Percentiles rank a stretch among this genome's conserved stretches.
phyloP scores from a whole-genome alignment of 768 basidiomycete species.

The Tremella fuciformis region DNA sequence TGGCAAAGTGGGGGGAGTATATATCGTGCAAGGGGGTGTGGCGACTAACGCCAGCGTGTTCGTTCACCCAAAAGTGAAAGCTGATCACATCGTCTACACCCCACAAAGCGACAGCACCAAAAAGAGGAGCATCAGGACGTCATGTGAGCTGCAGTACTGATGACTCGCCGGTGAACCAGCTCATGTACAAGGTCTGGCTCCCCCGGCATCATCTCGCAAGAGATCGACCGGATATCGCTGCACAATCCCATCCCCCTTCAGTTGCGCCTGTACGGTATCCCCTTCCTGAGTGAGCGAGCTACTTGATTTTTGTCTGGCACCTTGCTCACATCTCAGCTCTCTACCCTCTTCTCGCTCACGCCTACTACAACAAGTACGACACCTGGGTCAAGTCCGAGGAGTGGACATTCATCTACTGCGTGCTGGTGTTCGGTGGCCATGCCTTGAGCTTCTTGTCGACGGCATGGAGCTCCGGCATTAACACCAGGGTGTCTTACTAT shows the following conservation, averaged over 20 bases:
- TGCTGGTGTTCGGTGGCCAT: constrained; percentile 77
- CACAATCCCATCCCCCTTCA: constrained; percentile 52
- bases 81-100: too few relatives aligned
- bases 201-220: constrained; percentile 47
- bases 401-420: constrained; percentile 94
- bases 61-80: too few relatives aligned
- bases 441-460: constrained; percentile 90
- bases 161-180: neutral
- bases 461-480: constrained; percentile 77
- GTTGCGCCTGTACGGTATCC: constrained; percentile 51
- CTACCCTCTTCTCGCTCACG: constrained; percentile 60
- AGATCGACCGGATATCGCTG: constrained; percentile 51
- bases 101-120: too few relatives aligned
- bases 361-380: constrained; percentile 88
- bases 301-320: neutral
- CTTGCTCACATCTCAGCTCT: constrained; percentile 22
- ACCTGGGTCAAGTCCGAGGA: constrained; percentile 88
- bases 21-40: too few relatives aligned
- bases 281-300: constrained; percentile 48
- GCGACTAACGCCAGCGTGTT: too few relatives aligned
- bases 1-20: too few relatives aligned
- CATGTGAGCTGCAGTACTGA: constrained; percentile 1
- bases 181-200: constrained; percentile 12
- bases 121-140: neutral
- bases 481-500: constrained; percentile 74